Base-by-base conservation (phyloP, 441 rosid species). In the Breynia disticha region DNA sequence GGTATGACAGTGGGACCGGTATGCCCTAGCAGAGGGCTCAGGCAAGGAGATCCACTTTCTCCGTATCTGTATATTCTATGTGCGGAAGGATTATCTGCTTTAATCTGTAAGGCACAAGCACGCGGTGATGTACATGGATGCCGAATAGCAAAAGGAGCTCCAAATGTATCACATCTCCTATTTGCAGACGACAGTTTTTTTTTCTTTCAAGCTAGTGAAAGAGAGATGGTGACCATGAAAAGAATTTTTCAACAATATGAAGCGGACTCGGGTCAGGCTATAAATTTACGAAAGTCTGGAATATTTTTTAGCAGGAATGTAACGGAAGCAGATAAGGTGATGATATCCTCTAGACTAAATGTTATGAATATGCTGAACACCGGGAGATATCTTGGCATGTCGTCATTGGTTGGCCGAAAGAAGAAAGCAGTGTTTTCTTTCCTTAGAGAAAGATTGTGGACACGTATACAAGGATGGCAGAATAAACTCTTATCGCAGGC, bases 181-280 rank as follows among this genome's bases (percentile, higher is more conserved):
- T 41, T 55, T 55, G 50, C 49, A 2, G 49, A 42, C 12, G 50
- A 55, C 20, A 42, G 35, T 1, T 14, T 55, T 17, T 10, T 55
- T 9, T 55, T 18, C 12, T 17, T 15, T 1, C 7, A 19, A 15
- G 55, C 55, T 11, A 37, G 16, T 15, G 2, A 2, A 2, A 24
- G 1, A 15, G 38, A 51, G 11, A 1, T 16, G 4, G 4, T 7
- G 12, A 14, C 6, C 2, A 4, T 51, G 7, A 13, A 28, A 7
- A 18, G 16, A 13, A 51, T 51, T 7, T 11, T 51, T 0, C 18
- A 24, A 0, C 2, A 13, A 3, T 51, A 51, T 51, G 43, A 32
- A 1, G 4, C 0, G 1, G 41, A 10, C 0, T 51, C 18, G 55
- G 43, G 55, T 1, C 55, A 51, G 15, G 1, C 8, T 15, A 24